Base-by-base conservation (phyloP, 78 protist species). In the Creolimax fragrantissima region DNA sequence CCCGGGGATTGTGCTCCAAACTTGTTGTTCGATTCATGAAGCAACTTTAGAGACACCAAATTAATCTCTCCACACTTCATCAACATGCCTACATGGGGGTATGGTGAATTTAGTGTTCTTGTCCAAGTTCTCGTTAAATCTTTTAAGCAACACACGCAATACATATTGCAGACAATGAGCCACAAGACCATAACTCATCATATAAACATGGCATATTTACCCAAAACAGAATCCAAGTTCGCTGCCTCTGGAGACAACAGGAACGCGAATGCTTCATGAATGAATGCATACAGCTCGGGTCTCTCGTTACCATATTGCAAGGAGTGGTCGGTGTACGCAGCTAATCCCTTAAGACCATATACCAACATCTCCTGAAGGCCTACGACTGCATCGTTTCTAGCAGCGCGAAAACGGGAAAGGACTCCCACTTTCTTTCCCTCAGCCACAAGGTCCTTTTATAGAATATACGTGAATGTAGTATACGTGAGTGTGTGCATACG, bases 331-430 rank as follows among this genome's bases (percentile, higher is more conserved):
- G 88, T 43, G 93, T 95, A 95, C 32, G 97, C 97, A 5, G 96
- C 94, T 37, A 45, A 2, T 35, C 97, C 97, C 93, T 96, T 96
- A 58, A 94, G 7, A 83, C 96, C 96, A 94, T 96, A 96, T 24
- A 42, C 36, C 32, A 94, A 5, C 37, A 96, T 37, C 93, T 96
- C 97, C n/a, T 90, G 89, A 41, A 81, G 5, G 32, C 90, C 92
- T 35, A 4, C 92, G 24, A 66, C 35, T 17, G 90, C 17, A 36
- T 88, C 90, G 41, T 88, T 88, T 5, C 90, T n/a, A 43, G 90
- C 47, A 11, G 90, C 17, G 36, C 90, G 32, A 24, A 11, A n/a
- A 36, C 90, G 90, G 36, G 90, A 7, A 24, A 84, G 45, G 11
- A 84, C 88, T 42, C 88, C 88, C 47, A 88, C 90, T n/a, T 32